A percentile compares a stretch with the other conserved stretches of the same genome.
These are phyloP conservation scores for Saprolegnia parasitica DNA, from an alignment of 352 stramenopile species.

Conservation along the genomic window DNA sequence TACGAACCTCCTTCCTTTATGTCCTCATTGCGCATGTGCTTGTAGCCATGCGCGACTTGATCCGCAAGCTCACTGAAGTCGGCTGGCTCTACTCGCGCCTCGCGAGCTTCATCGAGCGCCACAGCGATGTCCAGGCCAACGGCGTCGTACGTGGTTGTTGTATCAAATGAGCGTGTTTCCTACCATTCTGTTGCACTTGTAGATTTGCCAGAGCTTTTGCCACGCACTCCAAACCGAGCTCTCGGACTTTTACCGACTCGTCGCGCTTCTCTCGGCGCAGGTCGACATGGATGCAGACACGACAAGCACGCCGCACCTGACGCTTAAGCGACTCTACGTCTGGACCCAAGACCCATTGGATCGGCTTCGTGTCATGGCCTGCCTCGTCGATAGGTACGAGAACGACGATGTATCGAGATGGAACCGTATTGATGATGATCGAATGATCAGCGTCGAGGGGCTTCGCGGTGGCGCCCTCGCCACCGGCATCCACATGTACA, in stretches of 20 bases:
- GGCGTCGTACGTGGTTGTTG: slow-evolving; percentile 49
- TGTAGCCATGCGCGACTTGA: slow-evolving; percentile 75
- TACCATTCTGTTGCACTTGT: slow-evolving; percentile 14
- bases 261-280: slow-evolving; percentile 88
- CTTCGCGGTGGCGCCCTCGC: slow-evolving; percentile 83
- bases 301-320: slow-evolving; percentile 50
- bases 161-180: neutral
- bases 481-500: slow-evolving; percentile 87
- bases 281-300: slow-evolving; percentile 74
- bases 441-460: slow-evolving; percentile 66
- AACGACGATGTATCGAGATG: neutral
- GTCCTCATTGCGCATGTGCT: neutral
- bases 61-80: slow-evolving; percentile 79
- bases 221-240: slow-evolving; percentile 88
- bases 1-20: slow-evolving; percentile 36
- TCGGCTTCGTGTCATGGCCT: slow-evolving; percentile 84
- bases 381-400: slow-evolving; percentile 85
- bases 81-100: slow-evolving; percentile 89
- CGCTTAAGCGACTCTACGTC: slow-evolving; percentile 83
- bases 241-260: slow-evolving; percentile 90
- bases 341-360: slow-evolving; percentile 88
- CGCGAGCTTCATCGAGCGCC: slow-evolving; percentile 66
- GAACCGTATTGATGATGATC: neutral
- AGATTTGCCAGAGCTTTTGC: slow-evolving; percentile 87
- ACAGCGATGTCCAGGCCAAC: slow-evolving; percentile 66